Evolutionary conservation across 1,284 basidiomycete species (phyloP), one percentile per base, ranked within the genome.

Genomic region (Sanguinoderma infundibulare): DNA sequence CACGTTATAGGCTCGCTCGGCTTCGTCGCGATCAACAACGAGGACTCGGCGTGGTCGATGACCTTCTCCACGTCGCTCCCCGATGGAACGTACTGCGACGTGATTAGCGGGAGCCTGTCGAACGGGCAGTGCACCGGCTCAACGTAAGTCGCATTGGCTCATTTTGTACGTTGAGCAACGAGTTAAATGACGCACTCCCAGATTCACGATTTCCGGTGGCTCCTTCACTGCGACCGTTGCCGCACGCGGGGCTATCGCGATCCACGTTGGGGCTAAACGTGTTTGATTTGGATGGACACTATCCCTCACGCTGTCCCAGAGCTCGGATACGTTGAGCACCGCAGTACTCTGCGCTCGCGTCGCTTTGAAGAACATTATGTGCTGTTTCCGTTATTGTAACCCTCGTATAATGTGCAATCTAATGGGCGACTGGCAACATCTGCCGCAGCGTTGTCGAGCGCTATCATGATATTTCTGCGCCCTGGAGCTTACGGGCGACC

Each of bases 11-110:
- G 84, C 12, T 73, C 81, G 0, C 68, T 76, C 38, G 87, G 87
- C 0, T 89, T 84, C 65, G 81, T 89, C 0, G 87, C 81, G 0
- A 90, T 90, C 68, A 90, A 90, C 72, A 89, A 88, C 64, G 80
- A 72, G 2, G 83, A 85, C 62, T 76, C 77, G 3, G 64, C 74
- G 0, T 91, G 89, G 88, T 79, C 66, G 3, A 55, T 77, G 1
- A 83, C 81, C 0, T 89, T 89, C 69, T 72, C 72, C 42, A 89
- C 87, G 1, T 81, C 82, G 0, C 73, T 90, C 3, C 79, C 87
- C 0, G 79, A 74, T 38, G 87, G 86, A 0, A 74, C 74, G 2
- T 90, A 90, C 69, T 90, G 88, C 70, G 85, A 90, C 69, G 85
- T 90, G 22, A 76, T 87, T 40, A 79, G 78, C 55, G 87, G 86